Base-by-base conservation (phyloP, 2,329 filamentous ascomycete genomes). In the Endocalyx cinctus region DNA sequence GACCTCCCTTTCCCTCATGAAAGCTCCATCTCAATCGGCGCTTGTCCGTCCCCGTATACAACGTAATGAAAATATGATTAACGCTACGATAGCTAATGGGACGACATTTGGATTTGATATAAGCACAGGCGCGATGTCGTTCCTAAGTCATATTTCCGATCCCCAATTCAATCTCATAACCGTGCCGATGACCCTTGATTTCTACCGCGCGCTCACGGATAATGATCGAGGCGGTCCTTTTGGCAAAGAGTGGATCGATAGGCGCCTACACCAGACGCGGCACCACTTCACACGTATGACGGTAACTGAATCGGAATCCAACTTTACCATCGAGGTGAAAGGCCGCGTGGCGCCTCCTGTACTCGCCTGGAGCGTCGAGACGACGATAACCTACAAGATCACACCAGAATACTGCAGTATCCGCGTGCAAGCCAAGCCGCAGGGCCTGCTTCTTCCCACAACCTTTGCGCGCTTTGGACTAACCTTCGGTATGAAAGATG, bases 161-260 rank as follows among this genome's bases (percentile, higher is more conserved):
- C 48, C 53, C 0, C 29, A 50, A 6, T 35, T 41, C 16, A 67
- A 69, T 42, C 48, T 72, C 17, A 59, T 75, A 30, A 64, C 63
- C 4, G 50, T 63, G 18, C 66, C 69, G 1, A 46, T 69, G 3
- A 43, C 57, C 2, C 62, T 80, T 25, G 66, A 69, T 41, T 73
- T 84, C 51, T 83, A 79, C 62, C 77, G 80, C 25, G 73, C 81
- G 1, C 65, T 72, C 23, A 84, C 79, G 0, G 77, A 84, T 57
- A 84, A 84, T 50, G 80, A 84, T 50, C 63, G 66, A 4, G 70
- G 70, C 0, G 62, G 64, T 6, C 58, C 64, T 12, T 73, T 75
- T 42, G 78, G 76, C 1, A 60, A 65, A 32, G 67, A 79, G 39
- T 84, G 80, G 79, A 56, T 63, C 10, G 62, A 66, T 13, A 48